Evolutionary conservation across 202 grass and related monocot genomes (phyloP), one percentile per base, ranked within the genome.

Genomic region (Musa balbisiana): DNA sequence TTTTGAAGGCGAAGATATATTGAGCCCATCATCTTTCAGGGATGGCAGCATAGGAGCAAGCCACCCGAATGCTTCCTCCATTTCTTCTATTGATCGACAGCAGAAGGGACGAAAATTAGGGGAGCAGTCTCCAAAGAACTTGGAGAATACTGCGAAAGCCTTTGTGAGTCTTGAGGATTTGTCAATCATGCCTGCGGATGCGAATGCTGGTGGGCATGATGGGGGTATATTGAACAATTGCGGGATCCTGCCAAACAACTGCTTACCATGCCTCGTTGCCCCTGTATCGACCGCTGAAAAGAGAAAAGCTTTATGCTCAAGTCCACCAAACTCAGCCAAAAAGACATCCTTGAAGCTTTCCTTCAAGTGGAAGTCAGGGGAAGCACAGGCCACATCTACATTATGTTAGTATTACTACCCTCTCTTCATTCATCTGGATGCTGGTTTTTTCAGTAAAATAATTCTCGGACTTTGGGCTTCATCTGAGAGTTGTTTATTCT

Each of bases 281-380:
- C 78, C 91, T 68, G 81, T 87, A 68, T 53, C 85, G 0, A 79
- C 86, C 8, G 82, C 84, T 1, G 95, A 99, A 65, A 94, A 98
- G 84, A 98, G 89, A 74, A 89, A 81, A 29, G 65, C 66, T 26
- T 67, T 92, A 65, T 80, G 84, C 72, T 87, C 86, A 1, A 96
- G 92, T 58, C 87, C 89, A 2, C 87, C 87, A 62, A 89, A 89
- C 76, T 93, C 90, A 51, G 88, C 85, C 77, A 93, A 91, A 86
- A 87, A 92, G 85, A 83, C 91, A 50, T 86, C 91, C 33, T 78
- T 99, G 81, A 95, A 92, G 83, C 83, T 99, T 67, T 87, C 95
- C 10, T 99, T 99, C 82, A 99, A 95, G 83, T 83, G 85, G 79
- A 99, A 90, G 77, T 81, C 87, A 16, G 89, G 87, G 52, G 95